Evolutionary conservation across 2,329 filamentous ascomycete species (phyloP), one percentile per base, ranked within the genome.

Genomic region (Fusarium bactridioides): DNA sequence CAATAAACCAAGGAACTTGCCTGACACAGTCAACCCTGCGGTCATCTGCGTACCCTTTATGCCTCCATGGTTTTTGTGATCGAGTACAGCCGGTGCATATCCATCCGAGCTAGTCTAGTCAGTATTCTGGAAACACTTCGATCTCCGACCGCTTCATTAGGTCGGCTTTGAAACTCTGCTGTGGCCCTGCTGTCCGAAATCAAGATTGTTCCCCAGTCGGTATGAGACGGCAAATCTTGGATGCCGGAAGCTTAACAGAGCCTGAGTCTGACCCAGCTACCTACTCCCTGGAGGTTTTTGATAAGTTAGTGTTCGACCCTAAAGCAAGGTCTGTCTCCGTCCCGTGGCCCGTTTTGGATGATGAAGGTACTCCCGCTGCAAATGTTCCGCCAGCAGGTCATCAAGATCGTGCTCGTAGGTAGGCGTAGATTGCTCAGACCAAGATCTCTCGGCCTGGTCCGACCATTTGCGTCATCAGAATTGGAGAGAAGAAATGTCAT

Each of bases 1-100:
- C 38, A 41, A 54, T 48, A 55, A 55, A 64, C 54, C 70, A 74
- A 73, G 67, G 69, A 72, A 73, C 67, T 72, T 73, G 62, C 50
- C n/a, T 64, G 63, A 73, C 61, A 45, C 50, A 33, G 38, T 60
- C 50, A 41, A 59, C 61, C 61, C 56, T 61, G 47, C 68, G 61
- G 45, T 67, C 54, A 58, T 71, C 44, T 73, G 53, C 57, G 53
- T 16, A 58, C 29, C 50, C 50, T 61, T 43, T 29, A 29, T 50
- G 44, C 65, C 29, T 38, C 38, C 48, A 51, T 43, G 63, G 43
- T 43, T 27, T 50, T 43, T 47, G 38, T 40, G 31, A 61, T 41
- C 69, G 43, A 58, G 19, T 33, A 44, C 35, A 50, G 40, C 35
- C 51, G 31, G 63, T 40, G 25, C 63, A 48, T 55, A 33, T 47